Percentiles rank a stretch among this genome's conserved stretches.
These are phyloP conservation scores for Colletotrichum spinosum DNA, from an alignment of 2,329 filamentous ascomycete genomes.

Conservation along the genomic window DNA sequence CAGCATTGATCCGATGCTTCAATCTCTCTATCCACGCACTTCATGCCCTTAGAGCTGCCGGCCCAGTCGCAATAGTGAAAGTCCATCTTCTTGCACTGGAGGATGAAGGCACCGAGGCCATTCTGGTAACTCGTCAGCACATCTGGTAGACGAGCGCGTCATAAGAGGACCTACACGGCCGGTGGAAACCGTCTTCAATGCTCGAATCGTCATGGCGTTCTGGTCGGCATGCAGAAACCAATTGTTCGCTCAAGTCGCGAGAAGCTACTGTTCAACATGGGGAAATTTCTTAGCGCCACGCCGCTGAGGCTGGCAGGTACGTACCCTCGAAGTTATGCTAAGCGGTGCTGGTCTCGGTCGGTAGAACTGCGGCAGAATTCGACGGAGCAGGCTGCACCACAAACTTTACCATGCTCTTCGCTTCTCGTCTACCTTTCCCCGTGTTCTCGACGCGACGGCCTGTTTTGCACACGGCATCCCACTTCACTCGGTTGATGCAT, in stretches of 20 bases:
- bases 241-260: constrained; percentile 22
- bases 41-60: constrained; percentile 94
- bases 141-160: no score
- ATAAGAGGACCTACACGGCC: constrained; percentile 59
- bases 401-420: constrained; percentile 28
- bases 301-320: constrained; percentile 24
- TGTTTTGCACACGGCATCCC: neutral
- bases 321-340: constrained; percentile 2
- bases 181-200: constrained; percentile 62
- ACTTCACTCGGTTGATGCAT: constrained; percentile 4
- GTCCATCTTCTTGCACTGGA: constrained; percentile 95
- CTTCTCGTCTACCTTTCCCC: constrained; percentile 25
- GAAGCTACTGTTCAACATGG: constrained; percentile 17
- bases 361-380: constrained; percentile 24
- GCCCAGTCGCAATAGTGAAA: constrained; percentile 98
- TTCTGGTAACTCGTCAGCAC: constrained; percentile 69
- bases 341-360: constrained; percentile 4
- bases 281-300: constrained; percentile 37
- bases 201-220: constrained; percentile 64
- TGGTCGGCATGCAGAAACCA: constrained; percentile 27
- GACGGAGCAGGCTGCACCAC: constrained; percentile 22
- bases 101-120: constrained; percentile 94
- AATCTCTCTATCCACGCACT: constrained; percentile 62
- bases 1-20: constrained; percentile 38
- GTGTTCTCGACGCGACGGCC: constrained; percentile 19